Percentiles rank a stretch among this genome's conserved stretches.
Conservation (phyloP, 73 alveolate species). For the Loxodes magnus region DNA sequence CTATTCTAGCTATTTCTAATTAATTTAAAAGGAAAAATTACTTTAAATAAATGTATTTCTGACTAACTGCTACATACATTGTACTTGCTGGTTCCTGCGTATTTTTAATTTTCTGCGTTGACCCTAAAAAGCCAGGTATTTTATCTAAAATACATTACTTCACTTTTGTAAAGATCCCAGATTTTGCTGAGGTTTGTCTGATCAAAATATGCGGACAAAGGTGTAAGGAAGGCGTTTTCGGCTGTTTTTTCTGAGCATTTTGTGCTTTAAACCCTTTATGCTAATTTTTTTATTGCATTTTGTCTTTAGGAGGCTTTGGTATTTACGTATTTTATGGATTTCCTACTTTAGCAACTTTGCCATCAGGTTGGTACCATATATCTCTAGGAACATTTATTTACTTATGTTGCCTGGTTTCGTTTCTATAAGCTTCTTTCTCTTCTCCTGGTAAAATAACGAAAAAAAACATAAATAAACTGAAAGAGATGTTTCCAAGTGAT, state of each 20-base stretch:
- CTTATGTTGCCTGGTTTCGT: not conserved
- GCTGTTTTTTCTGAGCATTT: not conserved
- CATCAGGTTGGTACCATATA: not conserved
- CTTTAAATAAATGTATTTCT: too few relatives aligned
- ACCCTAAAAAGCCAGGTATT: too few relatives aligned
- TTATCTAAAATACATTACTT: too few relatives aligned
- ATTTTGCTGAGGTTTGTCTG: not conserved
- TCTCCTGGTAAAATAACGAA: not conserved
- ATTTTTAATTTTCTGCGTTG: too few relatives aligned
- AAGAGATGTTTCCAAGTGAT: not conserved
- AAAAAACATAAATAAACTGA: not conserved
- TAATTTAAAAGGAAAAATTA: too few relatives aligned
- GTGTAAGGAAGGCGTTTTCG: not conserved
- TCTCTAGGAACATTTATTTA: constrained; percentile 3
- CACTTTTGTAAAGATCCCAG: not conserved
- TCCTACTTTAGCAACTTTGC: not conserved
- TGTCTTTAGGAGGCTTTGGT: constrained; percentile 5
- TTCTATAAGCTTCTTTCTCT: not conserved
- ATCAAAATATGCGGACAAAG: not conserved
- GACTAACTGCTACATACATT: too few relatives aligned
- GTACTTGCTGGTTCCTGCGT: too few relatives aligned
- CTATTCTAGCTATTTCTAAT: too few relatives aligned
- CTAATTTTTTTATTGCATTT: not conserved
- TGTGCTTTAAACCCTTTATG: constrained; percentile 5
- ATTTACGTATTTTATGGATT: constrained; percentile 6